Conservation (phyloP, 2,329 filamentous ascomycete species). For the Penicillium sclerotiorum region DNA sequence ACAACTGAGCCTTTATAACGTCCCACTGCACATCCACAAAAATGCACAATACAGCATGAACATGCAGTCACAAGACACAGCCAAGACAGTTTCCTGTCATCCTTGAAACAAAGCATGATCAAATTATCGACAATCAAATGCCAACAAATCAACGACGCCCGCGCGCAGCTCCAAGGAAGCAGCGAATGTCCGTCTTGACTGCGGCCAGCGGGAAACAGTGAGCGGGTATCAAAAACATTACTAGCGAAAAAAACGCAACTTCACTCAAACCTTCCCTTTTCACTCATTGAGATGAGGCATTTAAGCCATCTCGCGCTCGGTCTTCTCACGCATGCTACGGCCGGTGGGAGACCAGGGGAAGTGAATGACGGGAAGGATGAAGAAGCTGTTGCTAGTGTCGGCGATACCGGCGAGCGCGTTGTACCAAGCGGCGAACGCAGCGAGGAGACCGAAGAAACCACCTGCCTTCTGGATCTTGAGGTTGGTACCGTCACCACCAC, state of each 20-base stretch:
- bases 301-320: slow-evolving; percentile 47
- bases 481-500: slow-evolving; percentile 44
- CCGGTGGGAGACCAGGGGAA: slow-evolving; percentile 91
- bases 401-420: slow-evolving; percentile 81
- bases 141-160: not conserved
- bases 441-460: slow-evolving; percentile 77
- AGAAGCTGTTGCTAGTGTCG: slow-evolving; percentile 75
- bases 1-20: not conserved
- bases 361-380: slow-evolving; percentile 87
- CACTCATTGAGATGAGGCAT: not conserved
- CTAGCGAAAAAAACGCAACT: slow-evolving; percentile 15
- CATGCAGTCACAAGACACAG: not conserved
- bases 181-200: not conserved
- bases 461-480: slow-evolving; percentile 66
- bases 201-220: not conserved
- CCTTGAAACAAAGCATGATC: not conserved
- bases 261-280: slow-evolving; percentile 1
- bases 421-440: slow-evolving; percentile 85
- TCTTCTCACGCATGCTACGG: slow-evolving; percentile 61
- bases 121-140: not conserved
- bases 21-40: not conserved
- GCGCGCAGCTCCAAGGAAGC: not conserved
- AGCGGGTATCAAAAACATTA: slow-evolving; percentile 39
- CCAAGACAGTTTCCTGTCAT: not conserved
- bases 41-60: not conserved